A percentile compares a stretch with the other conserved stretches of the same genome.
Conservation (phyloP, 257 asterid genomes). For the Solanum piurae region DNA sequence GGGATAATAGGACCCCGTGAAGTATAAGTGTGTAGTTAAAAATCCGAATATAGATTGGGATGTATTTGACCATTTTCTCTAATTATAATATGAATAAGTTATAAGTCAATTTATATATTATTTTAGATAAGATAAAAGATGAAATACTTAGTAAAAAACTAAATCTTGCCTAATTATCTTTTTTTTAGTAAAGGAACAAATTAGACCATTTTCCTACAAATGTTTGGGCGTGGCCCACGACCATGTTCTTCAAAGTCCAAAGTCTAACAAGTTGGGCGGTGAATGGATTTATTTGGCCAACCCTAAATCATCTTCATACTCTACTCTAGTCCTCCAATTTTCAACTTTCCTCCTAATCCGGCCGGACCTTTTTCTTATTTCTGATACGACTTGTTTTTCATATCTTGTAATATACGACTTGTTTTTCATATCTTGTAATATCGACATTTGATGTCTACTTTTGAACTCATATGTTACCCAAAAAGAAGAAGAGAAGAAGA, state of each 20-base stretch:
- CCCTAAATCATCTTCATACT: background rate
- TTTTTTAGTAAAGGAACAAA: background rate
- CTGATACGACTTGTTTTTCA: background rate
- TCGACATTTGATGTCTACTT: background rate
- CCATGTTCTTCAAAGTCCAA: background rate
- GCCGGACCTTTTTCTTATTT: too few relatives aligned
- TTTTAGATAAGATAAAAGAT: too few relatives aligned
- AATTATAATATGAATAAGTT: too few relatives aligned
- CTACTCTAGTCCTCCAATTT: background rate
- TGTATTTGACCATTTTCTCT: too few relatives aligned
- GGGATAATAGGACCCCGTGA: too few relatives aligned
- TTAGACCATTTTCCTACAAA: background rate
- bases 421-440: background rate
- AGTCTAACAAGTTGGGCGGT: background rate
- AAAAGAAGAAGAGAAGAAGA: background rate
- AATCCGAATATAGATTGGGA: too few relatives aligned
- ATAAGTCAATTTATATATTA: too few relatives aligned
- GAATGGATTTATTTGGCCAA: background rate
- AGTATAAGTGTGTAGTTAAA: too few relatives aligned
- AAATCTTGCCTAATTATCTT: background rate
- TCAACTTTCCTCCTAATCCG: background rate
- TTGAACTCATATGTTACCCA: background rate
- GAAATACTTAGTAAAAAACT: background rate
- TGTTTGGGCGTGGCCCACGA: background rate
- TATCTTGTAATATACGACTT: background rate